These are phyloP conservation scores for Rhizoclosmatium globosum DNA, from an alignment of 192 early-diverging fungal genomes.

Conservation along the genomic window DNA sequence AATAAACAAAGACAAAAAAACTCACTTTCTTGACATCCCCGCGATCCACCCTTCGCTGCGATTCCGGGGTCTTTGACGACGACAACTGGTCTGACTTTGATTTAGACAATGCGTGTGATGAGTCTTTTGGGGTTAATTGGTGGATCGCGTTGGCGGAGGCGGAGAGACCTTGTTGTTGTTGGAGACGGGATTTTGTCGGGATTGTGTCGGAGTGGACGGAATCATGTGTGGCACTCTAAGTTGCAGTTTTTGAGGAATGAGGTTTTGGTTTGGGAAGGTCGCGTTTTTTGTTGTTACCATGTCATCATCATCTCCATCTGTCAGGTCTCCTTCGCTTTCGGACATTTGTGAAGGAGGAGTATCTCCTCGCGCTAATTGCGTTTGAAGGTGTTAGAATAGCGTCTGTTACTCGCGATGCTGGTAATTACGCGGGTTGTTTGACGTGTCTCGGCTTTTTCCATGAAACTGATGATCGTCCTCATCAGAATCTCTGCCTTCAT, in stretches of 20 bases:
- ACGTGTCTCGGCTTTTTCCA: slow-evolving; percentile 36
- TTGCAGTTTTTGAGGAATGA: not conserved
- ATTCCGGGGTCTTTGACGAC: not conserved
- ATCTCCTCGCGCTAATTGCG: slow-evolving; percentile 46
- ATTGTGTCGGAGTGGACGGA: slow-evolving; percentile 7
- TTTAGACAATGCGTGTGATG: slow-evolving; percentile 8
- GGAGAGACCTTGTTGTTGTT: not conserved
- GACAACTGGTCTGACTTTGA: slow-evolving; percentile 23
- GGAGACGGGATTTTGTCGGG: not conserved
- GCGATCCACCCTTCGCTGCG: not conserved
- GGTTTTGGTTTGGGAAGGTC: not conserved
- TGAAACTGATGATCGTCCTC: slow-evolving; percentile 24
- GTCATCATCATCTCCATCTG: slow-evolving; percentile 51
- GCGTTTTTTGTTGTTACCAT: slow-evolving; percentile 2
- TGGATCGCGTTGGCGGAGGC: slow-evolving; percentile 10
- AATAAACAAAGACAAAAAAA: not conserved
- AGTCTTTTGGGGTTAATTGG: slow-evolving; percentile 1
- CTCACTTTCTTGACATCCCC: not conserved
- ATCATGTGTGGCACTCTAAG: slow-evolving; percentile 22
- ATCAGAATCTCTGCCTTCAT: slow-evolving; percentile 43
- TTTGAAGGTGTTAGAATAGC: not conserved
- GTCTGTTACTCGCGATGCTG: no score
- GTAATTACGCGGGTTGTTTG: slow-evolving; percentile 28
- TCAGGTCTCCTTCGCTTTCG: slow-evolving; percentile 57
- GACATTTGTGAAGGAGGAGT: slow-evolving; percentile 57